phyloP scores from a whole-genome alignment of 768 basidiomycete species.

The Suillus brevipes region DNA sequence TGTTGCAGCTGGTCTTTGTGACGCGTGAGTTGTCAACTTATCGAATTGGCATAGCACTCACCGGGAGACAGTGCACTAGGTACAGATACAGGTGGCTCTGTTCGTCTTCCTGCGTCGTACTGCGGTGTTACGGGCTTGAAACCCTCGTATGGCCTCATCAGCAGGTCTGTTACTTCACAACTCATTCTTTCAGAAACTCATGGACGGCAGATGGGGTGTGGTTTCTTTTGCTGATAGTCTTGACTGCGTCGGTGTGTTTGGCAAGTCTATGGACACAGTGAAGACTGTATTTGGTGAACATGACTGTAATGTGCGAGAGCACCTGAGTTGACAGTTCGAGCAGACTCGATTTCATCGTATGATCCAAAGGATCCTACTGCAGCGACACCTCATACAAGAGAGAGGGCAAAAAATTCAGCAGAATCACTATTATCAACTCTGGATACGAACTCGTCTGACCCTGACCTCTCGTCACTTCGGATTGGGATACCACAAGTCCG shows the following conservation, averaged over 20 bases:
- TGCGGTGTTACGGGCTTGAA: slow-evolving; percentile 92
- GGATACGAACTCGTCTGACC: slow-evolving; percentile 1
- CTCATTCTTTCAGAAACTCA: slow-evolving; percentile 9
- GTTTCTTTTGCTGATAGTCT: slow-evolving; percentile 93
- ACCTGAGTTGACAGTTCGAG: neutral
- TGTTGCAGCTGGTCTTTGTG: slow-evolving; percentile 81
- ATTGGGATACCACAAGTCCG: slow-evolving; percentile 76
- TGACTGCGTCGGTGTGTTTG: slow-evolving; percentile 90
- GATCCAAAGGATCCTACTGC: slow-evolving; percentile 80
- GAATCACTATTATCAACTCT: slow-evolving; percentile 7
- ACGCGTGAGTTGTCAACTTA: slow-evolving; percentile 60
- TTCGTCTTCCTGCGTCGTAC: slow-evolving; percentile 90
- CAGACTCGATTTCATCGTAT: slow-evolving; percentile 41
- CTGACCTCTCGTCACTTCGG: slow-evolving; percentile 51
- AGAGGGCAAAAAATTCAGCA: slow-evolving; percentile 34
- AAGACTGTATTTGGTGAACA: slow-evolving; percentile 63
- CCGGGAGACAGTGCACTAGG: slow-evolving; percentile 69
- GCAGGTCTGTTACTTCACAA: slow-evolving; percentile 52
- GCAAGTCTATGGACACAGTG: slow-evolving; percentile 49
- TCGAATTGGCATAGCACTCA: slow-evolving; percentile 7
- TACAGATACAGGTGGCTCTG: slow-evolving; percentile 96
- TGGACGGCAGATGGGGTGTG: slow-evolving; percentile 73
- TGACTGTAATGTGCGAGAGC: neutral
- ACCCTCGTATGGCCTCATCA: slow-evolving; percentile 91
- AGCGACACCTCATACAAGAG: slow-evolving; percentile 41